Percentiles rank a stretch among this genome's conserved stretches.
These are phyloP conservation scores for Podaxis sp. DNA, from an alignment of 768 basidiomycete genomes.

Conservation along the genomic window DNA sequence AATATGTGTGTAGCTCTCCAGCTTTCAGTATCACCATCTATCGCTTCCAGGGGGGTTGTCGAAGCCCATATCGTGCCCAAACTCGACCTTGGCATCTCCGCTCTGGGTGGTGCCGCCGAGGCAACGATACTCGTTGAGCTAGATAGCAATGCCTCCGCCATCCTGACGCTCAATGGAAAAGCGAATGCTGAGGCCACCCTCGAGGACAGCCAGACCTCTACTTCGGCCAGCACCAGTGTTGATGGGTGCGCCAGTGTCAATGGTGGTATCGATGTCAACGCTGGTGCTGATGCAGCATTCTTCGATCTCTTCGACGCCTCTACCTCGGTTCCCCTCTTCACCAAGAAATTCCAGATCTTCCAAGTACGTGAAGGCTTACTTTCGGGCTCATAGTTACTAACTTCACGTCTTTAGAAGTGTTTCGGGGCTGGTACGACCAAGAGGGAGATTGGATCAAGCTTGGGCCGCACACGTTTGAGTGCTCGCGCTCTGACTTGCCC, in stretches of 20 bases:
- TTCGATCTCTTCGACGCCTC: constrained; percentile 7
- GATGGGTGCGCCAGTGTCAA: constrained; percentile 9
- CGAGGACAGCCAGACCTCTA: not conserved
- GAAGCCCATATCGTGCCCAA: constrained; percentile 48
- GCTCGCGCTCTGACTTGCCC: not conserved
- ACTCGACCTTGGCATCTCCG: constrained; percentile 43
- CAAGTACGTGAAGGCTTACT: not conserved
- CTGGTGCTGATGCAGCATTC: constrained; percentile 7
- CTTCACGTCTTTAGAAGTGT: not conserved
- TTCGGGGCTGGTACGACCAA: not conserved
- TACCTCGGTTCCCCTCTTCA: constrained; percentile 2
- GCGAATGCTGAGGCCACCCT: constrained; percentile 11
- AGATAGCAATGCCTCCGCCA: constrained; percentile 34
- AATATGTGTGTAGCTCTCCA: constrained; percentile 30
- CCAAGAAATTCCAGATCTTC: constrained; percentile 7
- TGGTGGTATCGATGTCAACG: constrained; percentile 11
- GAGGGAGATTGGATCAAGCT: not conserved
- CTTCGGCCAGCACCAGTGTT: not conserved
- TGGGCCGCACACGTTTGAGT: not conserved
- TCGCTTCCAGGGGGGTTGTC: constrained; percentile 38
- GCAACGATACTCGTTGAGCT: constrained; percentile 42
- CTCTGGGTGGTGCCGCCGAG: constrained; percentile 33
- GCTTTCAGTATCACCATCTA: constrained; percentile 39
- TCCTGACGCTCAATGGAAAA: constrained; percentile 25
- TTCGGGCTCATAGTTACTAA: not conserved